Evolutionary conservation across 2,329 filamentous ascomycete genomes (phyloP).

Genomic region (Hymenoscyphus linearis): DNA sequence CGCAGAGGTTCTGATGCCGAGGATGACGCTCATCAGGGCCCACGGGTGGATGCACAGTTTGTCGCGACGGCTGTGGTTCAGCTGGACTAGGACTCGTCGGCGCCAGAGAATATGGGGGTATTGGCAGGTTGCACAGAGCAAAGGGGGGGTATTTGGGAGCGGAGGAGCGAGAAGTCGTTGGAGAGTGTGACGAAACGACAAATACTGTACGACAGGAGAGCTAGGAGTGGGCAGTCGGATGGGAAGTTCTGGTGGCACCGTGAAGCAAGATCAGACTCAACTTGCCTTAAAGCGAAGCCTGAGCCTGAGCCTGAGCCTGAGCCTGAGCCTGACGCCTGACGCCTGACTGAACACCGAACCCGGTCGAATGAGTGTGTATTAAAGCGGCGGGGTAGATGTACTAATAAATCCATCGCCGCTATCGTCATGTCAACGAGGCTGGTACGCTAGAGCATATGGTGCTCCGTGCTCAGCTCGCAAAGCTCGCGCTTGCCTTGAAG

Average conservation of each 20-base stretch:
- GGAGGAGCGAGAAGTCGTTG: neutral
- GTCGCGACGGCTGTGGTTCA: neutral
- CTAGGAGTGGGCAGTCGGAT: neutral
- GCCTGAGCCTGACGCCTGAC: too few species aligned
- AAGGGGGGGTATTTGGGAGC: neutral
- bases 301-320: too few species aligned
- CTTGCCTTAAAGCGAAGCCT: neutral
- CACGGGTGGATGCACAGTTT: neutral
- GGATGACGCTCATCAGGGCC: slow-evolving; percentile 20
- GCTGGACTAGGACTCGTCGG: neutral
- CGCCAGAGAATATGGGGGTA: neutral
- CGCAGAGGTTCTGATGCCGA: slow-evolving; percentile 11
- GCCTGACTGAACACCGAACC: too few species aligned
- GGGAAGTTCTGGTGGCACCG: neutral
- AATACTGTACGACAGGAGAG: neutral
- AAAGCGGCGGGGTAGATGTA: too few species aligned
- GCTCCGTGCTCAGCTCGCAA: too few species aligned
- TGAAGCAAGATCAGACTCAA: neutral
- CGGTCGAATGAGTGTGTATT: too few species aligned
- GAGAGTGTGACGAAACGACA: neutral
- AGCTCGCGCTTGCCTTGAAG: too few species aligned
- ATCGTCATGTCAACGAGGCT: too few species aligned
- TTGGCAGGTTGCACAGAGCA: neutral
- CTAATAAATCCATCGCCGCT: too few species aligned
- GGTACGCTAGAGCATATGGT: too few species aligned